Conservation (phyloP, 306 rosid species). For the Cicer pinnatifidum region DNA sequence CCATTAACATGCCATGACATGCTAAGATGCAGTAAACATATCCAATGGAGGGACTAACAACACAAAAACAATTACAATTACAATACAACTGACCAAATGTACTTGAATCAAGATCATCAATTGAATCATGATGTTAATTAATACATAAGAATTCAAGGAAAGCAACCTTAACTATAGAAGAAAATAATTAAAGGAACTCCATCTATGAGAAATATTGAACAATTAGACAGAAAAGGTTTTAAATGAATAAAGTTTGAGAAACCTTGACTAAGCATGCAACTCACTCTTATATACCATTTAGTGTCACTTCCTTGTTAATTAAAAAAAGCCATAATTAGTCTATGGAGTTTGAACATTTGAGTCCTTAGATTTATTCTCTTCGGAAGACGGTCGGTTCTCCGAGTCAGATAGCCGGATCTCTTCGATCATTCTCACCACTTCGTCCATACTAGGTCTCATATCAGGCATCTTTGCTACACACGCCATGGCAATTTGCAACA, state of each 20-base stretch:
- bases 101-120: slow-evolving; percentile 54
- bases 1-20: slow-evolving; percentile 11
- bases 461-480: slow-evolving; percentile 90
- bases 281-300: slow-evolving; percentile 49
- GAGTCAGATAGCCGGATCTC: slow-evolving; percentile 97
- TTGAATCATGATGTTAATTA: slow-evolving; percentile 64
- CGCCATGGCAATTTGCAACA: slow-evolving; percentile 96
- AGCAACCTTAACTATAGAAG: slow-evolving; percentile 44
- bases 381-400: slow-evolving; percentile 93
- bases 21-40: slow-evolving; percentile 30
- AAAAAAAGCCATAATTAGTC: slow-evolving; percentile 45
- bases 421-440: slow-evolving; percentile 89
- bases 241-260: slow-evolving; percentile 45
- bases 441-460: slow-evolving; percentile 84
- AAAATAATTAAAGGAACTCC: slow-evolving; percentile 45
- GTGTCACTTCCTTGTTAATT: slow-evolving; percentile 54
- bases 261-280: slow-evolving; percentile 50
- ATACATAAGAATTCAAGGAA: slow-evolving; percentile 61
- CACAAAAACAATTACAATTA: slow-evolving; percentile 27
- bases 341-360: slow-evolving; percentile 86
- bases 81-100: slow-evolving; percentile 35
- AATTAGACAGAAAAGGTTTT: slow-evolving; percentile 58
- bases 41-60: slow-evolving; percentile 1
- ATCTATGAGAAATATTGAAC: slow-evolving; percentile 47
- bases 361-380: slow-evolving; percentile 92